Conservation (phyloP, 164 flowering plant species). For the Kingdonia uniflora region DNA sequence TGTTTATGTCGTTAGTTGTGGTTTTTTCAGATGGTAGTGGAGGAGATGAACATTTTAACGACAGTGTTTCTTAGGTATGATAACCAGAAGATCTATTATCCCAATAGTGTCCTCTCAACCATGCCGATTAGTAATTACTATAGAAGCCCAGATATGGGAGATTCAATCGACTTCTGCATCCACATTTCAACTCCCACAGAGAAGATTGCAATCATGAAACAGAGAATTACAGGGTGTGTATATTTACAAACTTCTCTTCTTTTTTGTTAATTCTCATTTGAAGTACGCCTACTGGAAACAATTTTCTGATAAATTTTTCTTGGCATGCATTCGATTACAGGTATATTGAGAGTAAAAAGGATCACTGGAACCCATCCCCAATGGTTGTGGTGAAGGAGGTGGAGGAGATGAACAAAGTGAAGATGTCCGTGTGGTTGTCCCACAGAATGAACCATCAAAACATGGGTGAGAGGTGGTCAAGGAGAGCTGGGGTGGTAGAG, state of each 20-base stretch:
- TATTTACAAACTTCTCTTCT: neutral
- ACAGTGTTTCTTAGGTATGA: constrained; percentile 52
- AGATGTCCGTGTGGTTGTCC: constrained; percentile 25
- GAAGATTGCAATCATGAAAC: constrained; percentile 38
- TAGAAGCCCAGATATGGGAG: constrained; percentile 58
- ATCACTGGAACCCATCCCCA: constrained; percentile 43
- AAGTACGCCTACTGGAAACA: no score
- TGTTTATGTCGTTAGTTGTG: neutral
- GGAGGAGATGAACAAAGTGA: constrained; percentile 45
- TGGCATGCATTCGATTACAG: constrained; percentile 16
- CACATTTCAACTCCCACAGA: constrained; percentile 51
- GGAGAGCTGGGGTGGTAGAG: constrained; percentile 42
- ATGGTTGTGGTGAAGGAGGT: constrained; percentile 32
- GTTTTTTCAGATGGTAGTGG: constrained; percentile 51
- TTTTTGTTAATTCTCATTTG: neutral
- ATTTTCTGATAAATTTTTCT: no score
- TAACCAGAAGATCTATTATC: constrained; percentile 50
- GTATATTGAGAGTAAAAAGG: constrained; percentile 32
- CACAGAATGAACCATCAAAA: constrained; percentile 49
- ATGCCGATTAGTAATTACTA: constrained; percentile 41
- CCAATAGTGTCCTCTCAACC: constrained; percentile 42
- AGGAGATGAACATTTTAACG: constrained; percentile 64
- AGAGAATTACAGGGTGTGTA: constrained; percentile 30
- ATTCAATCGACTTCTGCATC: constrained; percentile 41
- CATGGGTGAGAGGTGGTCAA: constrained; percentile 36